Conservation (phyloP, 1,284 basidiomycete genomes). For the Mycosarcoma mackinlayi region DNA sequence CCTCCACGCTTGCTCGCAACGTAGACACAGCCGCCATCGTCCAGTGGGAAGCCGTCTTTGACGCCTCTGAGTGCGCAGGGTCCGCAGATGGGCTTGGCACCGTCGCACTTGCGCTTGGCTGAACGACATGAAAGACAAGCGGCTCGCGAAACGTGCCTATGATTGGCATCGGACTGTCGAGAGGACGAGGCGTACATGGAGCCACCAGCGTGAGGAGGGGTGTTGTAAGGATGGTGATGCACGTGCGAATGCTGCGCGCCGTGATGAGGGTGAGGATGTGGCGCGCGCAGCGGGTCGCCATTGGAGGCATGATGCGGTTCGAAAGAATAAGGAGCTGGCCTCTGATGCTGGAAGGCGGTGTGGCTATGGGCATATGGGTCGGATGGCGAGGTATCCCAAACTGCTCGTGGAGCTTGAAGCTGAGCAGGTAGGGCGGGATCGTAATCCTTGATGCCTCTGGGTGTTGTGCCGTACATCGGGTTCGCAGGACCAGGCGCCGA, state of each 20-base stretch:
- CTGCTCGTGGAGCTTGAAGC: slow-evolving; percentile 5
- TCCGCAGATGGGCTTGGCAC: slow-evolving; percentile 54
- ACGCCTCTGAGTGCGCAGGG: slow-evolving; percentile 54
- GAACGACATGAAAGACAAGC: slow-evolving; percentile 60
- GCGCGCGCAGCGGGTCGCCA: slow-evolving; percentile 16
- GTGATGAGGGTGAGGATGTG: slow-evolving; percentile 22
- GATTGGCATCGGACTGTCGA: slow-evolving; percentile 29
- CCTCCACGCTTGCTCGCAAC: slow-evolving; percentile 60
- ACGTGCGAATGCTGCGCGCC: slow-evolving; percentile 22
- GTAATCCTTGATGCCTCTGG: slow-evolving; percentile 37
- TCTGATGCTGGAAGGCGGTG: slow-evolving; percentile 17
- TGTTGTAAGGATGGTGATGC: slow-evolving; percentile 31
- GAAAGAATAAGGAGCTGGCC: slow-evolving; percentile 23
- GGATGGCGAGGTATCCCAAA: slow-evolving; percentile 15
- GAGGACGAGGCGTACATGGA: slow-evolving; percentile 27
- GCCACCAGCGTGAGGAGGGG: slow-evolving; percentile 3
- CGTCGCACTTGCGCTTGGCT: slow-evolving; percentile 61
- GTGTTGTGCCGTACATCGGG: slow-evolving; percentile 22
- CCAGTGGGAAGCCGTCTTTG: slow-evolving; percentile 37
- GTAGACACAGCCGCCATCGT: slow-evolving; percentile 55
- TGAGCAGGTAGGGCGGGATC: slow-evolving; percentile 13
- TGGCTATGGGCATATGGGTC: slow-evolving; percentile 25
- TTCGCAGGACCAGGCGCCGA: slow-evolving; percentile 8
- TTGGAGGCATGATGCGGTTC: slow-evolving; percentile 25
- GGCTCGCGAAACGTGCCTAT: slow-evolving; percentile 49